These are phyloP conservation scores for Crithidia thermophila DNA, from an alignment of 208 protist species.

Conservation along the genomic window DNA sequence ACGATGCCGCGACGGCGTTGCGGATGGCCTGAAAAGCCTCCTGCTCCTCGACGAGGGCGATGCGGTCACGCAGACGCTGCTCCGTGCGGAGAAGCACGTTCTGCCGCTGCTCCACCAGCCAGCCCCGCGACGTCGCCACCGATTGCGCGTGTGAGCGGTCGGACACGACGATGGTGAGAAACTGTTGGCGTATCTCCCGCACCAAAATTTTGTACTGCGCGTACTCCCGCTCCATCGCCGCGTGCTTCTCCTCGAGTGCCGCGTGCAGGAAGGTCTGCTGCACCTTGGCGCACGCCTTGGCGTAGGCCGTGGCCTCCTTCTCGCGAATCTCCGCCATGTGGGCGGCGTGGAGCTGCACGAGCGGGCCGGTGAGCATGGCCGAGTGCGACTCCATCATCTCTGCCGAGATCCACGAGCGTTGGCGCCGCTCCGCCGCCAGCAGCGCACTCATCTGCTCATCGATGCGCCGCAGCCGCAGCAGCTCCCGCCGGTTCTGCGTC, in stretches of 20 bases:
- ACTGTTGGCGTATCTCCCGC: conserved; percentile 10
- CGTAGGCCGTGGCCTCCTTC: conserved; percentile 4
- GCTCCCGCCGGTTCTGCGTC: not conserved
- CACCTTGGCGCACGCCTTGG: not conserved
- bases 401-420: conserved; percentile 9
- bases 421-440: not conserved
- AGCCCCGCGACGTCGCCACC: conserved; percentile 3
- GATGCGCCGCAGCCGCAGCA: conserved; percentile 1
- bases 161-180: conserved; percentile 10
- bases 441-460: conserved; percentile 5
- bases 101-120: conserved; percentile 23
- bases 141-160: conserved; percentile 5
- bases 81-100: conserved; percentile 11
- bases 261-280: conserved; percentile 7
- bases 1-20: not conserved
- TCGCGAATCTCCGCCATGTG: conserved; percentile 12
- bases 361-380: conserved; percentile 11
- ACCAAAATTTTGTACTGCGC: not conserved
- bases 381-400: conserved; percentile 5
- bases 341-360: conserved; percentile 17
- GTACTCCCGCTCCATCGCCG: not conserved
- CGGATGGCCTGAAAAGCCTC: conserved; percentile 1
- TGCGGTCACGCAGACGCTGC: conserved; percentile 26
- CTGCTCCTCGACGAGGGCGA: conserved; percentile 11
- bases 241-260: conserved; percentile 6